Evolutionary conservation across 225 moss, liverwort and hornwort genomes (phyloP).

Genomic region (Thuidium tamariscinum): DNA sequence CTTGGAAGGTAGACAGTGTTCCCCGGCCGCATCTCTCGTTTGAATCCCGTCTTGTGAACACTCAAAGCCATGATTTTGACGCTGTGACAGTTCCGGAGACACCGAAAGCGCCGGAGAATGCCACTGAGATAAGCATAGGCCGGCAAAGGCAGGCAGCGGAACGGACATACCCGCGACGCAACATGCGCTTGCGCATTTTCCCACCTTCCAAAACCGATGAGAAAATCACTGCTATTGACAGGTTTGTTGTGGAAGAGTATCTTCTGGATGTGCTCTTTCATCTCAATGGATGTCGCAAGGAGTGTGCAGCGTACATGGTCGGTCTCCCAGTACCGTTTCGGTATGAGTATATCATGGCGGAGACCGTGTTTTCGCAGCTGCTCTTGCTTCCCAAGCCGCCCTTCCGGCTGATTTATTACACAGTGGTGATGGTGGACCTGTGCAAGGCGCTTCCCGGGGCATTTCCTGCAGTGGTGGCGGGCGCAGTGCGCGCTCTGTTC

Average conservation of each 20-base stretch:
- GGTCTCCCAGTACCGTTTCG: slow-evolving; percentile 97
- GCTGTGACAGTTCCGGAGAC: slow-evolving; percentile 60
- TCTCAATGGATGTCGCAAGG: slow-evolving; percentile 94
- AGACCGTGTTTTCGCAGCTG: slow-evolving; percentile 93
- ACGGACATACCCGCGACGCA: slow-evolving; percentile 57
- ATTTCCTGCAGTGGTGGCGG: slow-evolving; percentile 96
- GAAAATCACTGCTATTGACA: slow-evolving; percentile 82
- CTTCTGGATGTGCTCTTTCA: slow-evolving; percentile 75
- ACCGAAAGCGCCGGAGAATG: slow-evolving; percentile 46
- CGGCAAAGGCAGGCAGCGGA: slow-evolving; percentile 75
- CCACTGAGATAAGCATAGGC: slow-evolving; percentile 48
- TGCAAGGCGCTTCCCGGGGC: slow-evolving; percentile 99
- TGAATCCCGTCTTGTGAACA: slow-evolving; percentile 72
- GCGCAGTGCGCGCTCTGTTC: slow-evolving; percentile 89
- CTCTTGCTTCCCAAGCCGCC: slow-evolving; percentile 90
- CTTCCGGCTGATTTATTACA: slow-evolving; percentile 83
- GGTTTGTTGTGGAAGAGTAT: slow-evolving; percentile 99
- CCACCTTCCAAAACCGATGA: slow-evolving; percentile 84
- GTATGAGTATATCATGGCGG: slow-evolving; percentile 96
- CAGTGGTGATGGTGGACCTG: slow-evolving; percentile 93
- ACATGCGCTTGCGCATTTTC: slow-evolving; percentile 78
- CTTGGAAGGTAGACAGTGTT: slow-evolving; percentile 91
- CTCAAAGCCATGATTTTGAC: slow-evolving; percentile 61
- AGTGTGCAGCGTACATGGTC: slow-evolving; percentile 94
- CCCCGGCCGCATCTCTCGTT: slow-evolving; percentile 88